phyloP scores from a whole-genome alignment of 371 early-diverging fungal genomes.

The Sanchytrium tribonematis region DNA sequence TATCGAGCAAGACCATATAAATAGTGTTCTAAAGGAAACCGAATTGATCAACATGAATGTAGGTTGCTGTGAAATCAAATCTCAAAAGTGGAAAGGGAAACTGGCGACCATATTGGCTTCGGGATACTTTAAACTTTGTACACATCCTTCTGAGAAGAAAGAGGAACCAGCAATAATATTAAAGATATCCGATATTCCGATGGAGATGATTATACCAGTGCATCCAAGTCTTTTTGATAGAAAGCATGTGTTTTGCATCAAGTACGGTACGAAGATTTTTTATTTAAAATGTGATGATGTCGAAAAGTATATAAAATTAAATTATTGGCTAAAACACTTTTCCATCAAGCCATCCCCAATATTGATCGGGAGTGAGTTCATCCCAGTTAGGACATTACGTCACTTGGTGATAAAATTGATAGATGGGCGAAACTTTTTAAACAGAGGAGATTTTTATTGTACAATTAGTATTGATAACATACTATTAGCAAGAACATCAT shows the following conservation, averaged over 20 bases:
- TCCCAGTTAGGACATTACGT: neutral
- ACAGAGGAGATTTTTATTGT: neutral
- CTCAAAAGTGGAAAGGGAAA: constrained; percentile 1
- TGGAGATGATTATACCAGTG: neutral
- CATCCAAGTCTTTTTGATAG: neutral
- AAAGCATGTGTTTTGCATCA: neutral
- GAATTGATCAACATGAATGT: neutral
- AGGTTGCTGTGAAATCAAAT: neutral
- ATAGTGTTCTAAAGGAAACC: neutral
- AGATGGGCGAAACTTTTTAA: neutral
- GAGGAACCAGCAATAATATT: neutral
- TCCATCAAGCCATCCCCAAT: neutral
- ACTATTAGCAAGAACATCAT: neutral
- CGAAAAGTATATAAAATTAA: neutral
- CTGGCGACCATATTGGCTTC: neutral
- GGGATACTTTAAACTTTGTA: neutral
- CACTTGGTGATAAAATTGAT: neutral
- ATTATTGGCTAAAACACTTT: neutral
- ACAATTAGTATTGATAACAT: neutral
- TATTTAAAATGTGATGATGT: neutral
- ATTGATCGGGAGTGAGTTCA: neutral
- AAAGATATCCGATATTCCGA: neutral
- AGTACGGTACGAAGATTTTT: neutral
- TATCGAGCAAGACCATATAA: neutral
- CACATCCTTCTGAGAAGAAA: neutral